These are phyloP conservation scores for Moesziomyces sp. DNA, from an alignment of 1,284 basidiomycete genomes.

Conservation along the genomic window DNA sequence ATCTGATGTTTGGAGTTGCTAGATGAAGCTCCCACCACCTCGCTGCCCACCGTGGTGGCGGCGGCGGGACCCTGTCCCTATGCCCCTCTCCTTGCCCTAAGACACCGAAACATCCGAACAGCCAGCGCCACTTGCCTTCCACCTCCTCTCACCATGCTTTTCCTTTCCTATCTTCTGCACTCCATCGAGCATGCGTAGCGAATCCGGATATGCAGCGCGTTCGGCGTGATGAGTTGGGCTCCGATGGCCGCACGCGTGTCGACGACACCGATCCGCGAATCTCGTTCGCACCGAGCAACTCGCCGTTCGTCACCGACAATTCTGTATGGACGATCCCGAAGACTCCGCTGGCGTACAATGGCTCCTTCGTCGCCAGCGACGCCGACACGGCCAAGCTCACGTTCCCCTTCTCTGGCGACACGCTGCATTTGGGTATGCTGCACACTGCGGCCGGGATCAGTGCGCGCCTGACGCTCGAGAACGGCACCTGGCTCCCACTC, in stretches of 20 bases:
- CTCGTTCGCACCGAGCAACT: conserved; percentile 14
- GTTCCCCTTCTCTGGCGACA: conserved; percentile 26
- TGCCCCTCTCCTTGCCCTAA: neutral
- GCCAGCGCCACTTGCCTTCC: too few species aligned
- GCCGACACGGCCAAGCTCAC: conserved; percentile 1
- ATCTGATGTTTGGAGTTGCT: neutral
- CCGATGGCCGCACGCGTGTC: conserved; percentile 16
- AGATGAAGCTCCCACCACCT: neutral
- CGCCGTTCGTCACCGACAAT: conserved; percentile 5
- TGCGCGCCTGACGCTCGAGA: conserved; percentile 13
- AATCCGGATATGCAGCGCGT: neutral
- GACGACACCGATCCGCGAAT: conserved; percentile 24
- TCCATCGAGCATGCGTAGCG: too few species aligned
- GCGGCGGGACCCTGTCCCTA: neutral
- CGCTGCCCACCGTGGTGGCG: neutral
- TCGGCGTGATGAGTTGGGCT: neutral
- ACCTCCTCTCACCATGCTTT: too few species aligned
- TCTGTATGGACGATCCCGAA: conserved; percentile 9
- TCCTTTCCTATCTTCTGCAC: too few species aligned
- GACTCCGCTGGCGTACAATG: conserved; percentile 4
- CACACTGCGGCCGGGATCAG: conserved; percentile 15
- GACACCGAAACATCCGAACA: too few species aligned
- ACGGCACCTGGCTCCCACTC: conserved; percentile 11
- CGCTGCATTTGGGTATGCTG: conserved; percentile 17
- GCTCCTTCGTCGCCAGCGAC: conserved; percentile 15